Base-by-base conservation (phyloP, 352 stramenopile species). In the Blastocystis sp. region DNA sequence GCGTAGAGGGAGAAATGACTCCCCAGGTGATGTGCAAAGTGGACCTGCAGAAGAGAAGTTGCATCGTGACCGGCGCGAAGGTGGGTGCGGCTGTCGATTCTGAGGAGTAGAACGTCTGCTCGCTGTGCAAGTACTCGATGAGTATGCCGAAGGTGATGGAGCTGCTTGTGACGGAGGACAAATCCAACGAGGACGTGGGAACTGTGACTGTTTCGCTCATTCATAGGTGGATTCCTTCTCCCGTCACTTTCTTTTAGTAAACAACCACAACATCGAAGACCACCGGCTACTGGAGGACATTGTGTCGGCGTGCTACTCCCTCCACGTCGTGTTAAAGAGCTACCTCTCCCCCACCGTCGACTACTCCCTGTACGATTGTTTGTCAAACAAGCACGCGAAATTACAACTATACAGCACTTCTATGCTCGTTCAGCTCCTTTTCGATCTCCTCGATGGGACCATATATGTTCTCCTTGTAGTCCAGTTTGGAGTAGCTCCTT, bases 391-490 rank as follows among this genome's bases (percentile, higher is more conserved):
- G 48, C 5, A 14, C 48, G 14, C 48, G 14, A 56, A 56, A 14
- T 14, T 56, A 56, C 48, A 56, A 56, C 48, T 56, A 56, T 56
- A 56, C 48, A 7, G 48, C 5, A 56, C 14, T 14, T 14, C 14
- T 56, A 14, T 56, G 48, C 14, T 56, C 48, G 14, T 7, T 17
- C 5, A 56, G 5, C 48, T 56, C 48, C 5, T 56, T 56, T 7
- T 56, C 48, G 48, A 56, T 17, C 23, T 77, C 78, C 61, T 66
- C 14, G 14, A 88, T 4, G 3, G 78, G 78, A 9, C 67, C 78
- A 77, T 88, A 88, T 28, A 88, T 88, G 34, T 56, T 79, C 28
- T 74, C 56, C 53, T 88, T 88, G 34, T 66, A 88, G 70, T 88
- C 60, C 10, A 76, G 3, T 34, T 88, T 88, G 45, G 38, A 48